These are phyloP conservation scores for Cercospora sesami DNA, from an alignment of 2,329 filamentous ascomycete genomes.

Conservation along the genomic window DNA sequence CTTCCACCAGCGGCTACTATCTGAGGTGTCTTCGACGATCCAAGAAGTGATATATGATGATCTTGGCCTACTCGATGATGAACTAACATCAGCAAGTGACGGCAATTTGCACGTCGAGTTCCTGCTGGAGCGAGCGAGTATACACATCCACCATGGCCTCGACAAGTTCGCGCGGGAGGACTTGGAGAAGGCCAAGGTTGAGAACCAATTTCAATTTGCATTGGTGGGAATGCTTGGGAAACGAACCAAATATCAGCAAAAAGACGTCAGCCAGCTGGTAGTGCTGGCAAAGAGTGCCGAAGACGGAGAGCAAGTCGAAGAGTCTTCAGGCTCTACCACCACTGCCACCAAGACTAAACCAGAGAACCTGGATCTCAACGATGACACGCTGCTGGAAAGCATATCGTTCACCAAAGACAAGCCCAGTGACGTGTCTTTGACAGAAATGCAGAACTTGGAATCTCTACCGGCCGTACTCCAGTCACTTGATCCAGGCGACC, in stretches of 20 bases:
- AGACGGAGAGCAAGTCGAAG: slow-evolving; percentile 9
- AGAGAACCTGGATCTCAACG: slow-evolving; percentile 73
- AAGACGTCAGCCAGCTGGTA: slow-evolving; percentile 81
- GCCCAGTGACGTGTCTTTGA: slow-evolving; percentile 37
- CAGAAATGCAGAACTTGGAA: slow-evolving; percentile 47
- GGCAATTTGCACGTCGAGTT: slow-evolving; percentile 64
- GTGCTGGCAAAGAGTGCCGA: slow-evolving; percentile 77
- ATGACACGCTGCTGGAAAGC: slow-evolving; percentile 87
- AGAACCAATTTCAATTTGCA: slow-evolving; percentile 74
- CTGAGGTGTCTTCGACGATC: slow-evolving; percentile 61
- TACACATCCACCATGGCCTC: slow-evolving; percentile 80
- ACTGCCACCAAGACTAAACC: slow-evolving; percentile 23
- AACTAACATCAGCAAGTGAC: slow-evolving; percentile 28
- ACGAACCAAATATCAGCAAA: slow-evolving; percentile 76
- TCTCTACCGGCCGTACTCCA: slow-evolving; percentile 62
- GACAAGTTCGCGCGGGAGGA: slow-evolving; percentile 73
- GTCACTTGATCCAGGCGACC: slow-evolving; percentile 70
- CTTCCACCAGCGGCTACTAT: slow-evolving; percentile 67
- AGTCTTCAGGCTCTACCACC: slow-evolving; percentile 5
- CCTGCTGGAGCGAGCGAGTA: slow-evolving; percentile 76
- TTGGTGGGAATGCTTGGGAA: slow-evolving; percentile 86
- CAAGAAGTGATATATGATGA: slow-evolving; percentile 63
- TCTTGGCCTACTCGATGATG: slow-evolving; percentile 56
- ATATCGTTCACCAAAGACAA: slow-evolving; percentile 70
- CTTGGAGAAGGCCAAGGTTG: slow-evolving; percentile 64